Evolutionary conservation across 805 yeast species (phyloP), one percentile per base, ranked within the genome.

Genomic region (Saccharomycopsis sp.): DNA sequence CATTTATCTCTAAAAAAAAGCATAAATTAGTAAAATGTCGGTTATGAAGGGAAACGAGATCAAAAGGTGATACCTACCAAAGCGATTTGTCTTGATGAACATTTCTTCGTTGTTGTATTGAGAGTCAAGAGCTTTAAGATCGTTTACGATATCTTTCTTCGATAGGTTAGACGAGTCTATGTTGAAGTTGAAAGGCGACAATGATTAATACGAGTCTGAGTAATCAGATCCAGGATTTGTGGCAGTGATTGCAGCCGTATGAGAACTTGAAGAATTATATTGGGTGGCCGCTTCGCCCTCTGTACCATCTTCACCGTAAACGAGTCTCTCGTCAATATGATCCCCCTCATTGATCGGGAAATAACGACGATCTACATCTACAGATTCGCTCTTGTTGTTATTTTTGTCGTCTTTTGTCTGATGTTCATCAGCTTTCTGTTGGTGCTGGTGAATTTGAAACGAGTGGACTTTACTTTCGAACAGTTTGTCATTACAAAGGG

Each of bases 401-500:
- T 29, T 12, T 29, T 29, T 12, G 5, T 29, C 38, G 38, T 29
- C 38, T 29, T 7, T 29, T 29, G 38, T 29, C 12, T 5, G 9
- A 29, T 29, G 38, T 29, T 29, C 38, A 5, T 29, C 38, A 7
- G 5, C 38, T 29, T 29, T 29, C 38, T 29, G 38, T 29, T 29
- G 38, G 38, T 29, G 38, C 12, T 29, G 38, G 5, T 29, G 38
- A 5, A 29, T 5, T 12, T 29, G 38, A 29, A 29, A 29, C 38
- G 38, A 29, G 38, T 29, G 38, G 9, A 29, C 38, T 29, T 29
- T 29, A 29, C 38, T 29, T 12, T 29, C 38, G n/a, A 74, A 65
- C 9, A 81, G 81, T 44, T 72, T 72, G 60, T 78, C 75, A 58
- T 78, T 80, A 70, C 89, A 82, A 61, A 88, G 73, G 56, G 87